Conservation (phyloP, 129 eudicot genomes). For the Flaveria robusta region DNA sequence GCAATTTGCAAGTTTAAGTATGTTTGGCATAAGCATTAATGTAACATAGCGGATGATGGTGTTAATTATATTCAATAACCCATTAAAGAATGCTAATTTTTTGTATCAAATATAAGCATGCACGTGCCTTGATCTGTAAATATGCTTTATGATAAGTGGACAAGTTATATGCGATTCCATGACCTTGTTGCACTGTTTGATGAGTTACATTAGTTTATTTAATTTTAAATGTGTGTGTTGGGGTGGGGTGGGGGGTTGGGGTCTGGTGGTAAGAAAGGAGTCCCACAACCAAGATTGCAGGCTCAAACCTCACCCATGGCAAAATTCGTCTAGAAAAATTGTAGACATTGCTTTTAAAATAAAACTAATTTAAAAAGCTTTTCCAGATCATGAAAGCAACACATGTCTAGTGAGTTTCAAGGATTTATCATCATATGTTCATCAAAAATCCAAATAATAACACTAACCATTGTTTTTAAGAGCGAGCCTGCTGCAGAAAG, state of each 20-base stretch:
- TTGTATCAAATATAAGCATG: conserved; percentile 2
- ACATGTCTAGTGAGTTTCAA: neutral
- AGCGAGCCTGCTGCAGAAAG: conserved; percentile 92
- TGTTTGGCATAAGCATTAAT: conserved; percentile 13
- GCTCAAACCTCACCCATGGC: too few species aligned
- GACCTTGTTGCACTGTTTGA: neutral
- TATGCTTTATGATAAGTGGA: neutral
- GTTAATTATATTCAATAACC: conserved; percentile 10
- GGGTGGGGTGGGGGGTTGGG: neutral
- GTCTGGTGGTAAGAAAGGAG: too few species aligned
- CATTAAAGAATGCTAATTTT: conserved; percentile 1
- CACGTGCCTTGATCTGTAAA: neutral
- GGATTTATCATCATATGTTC: neutral
- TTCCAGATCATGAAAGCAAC: neutral
- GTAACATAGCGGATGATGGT: neutral
- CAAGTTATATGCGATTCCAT: conserved; percentile 18
- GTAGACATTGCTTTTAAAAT: too few species aligned
- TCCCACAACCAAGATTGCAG: too few species aligned
- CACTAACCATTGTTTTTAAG: conserved; percentile 71
- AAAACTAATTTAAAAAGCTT: too few species aligned
- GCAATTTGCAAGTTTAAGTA: conserved; percentile 15
- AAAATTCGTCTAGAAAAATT: too few species aligned
- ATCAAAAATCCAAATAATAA: neutral
- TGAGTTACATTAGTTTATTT: neutral
- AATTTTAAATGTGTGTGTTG: neutral